Evolutionary conservation across 805 yeast genomes (phyloP).

Genomic region (Candida ulmi): DNA sequence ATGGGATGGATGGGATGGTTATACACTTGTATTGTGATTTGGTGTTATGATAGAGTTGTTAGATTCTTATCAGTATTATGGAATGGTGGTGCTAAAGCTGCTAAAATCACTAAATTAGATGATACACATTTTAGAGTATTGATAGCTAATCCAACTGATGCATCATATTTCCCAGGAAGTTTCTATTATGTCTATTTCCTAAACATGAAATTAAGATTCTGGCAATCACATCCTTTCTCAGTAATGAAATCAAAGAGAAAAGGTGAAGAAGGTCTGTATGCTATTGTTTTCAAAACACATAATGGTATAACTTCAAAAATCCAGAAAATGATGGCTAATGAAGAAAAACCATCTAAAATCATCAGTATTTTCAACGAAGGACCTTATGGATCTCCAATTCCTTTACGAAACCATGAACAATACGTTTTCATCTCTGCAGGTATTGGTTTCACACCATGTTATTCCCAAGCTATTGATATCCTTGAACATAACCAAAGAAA

Average conservation of each 20-base stretch:
- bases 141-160: slow-evolving; percentile 36
- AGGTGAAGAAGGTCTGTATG: slow-evolving; percentile 24
- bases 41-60: slow-evolving; percentile 62
- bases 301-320: slow-evolving; percentile 50
- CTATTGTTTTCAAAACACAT: slow-evolving; percentile 43
- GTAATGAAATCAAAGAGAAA: slow-evolving; percentile 35
- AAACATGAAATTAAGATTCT: slow-evolving; percentile 34
- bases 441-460: slow-evolving; percentile 47
- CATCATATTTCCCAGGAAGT: slow-evolving; percentile 42
- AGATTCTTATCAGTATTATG: slow-evolving; percentile 48
- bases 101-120: slow-evolving; percentile 27
- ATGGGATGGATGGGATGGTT: slow-evolving; percentile 46
- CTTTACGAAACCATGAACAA: slow-evolving; percentile 33
- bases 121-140: slow-evolving; percentile 36
- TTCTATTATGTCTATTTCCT: slow-evolving; percentile 54
- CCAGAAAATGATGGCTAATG: slow-evolving; percentile 25
- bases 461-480: slow-evolving; percentile 32
- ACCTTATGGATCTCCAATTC: slow-evolving; percentile 49
- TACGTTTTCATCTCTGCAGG: slow-evolving; percentile 43
- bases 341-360: slow-evolving; percentile 26
- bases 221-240: slow-evolving; percentile 72
- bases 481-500: slow-evolving; percentile 10
- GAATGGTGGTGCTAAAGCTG: slow-evolving; percentile 57
- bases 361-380: slow-evolving; percentile 50
- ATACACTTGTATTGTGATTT: slow-evolving; percentile 53